Evolutionary conservation across 169 alveolate species (phyloP), one percentile per base, ranked within the genome.

Genomic region (Plasmodium sp.): DNA sequence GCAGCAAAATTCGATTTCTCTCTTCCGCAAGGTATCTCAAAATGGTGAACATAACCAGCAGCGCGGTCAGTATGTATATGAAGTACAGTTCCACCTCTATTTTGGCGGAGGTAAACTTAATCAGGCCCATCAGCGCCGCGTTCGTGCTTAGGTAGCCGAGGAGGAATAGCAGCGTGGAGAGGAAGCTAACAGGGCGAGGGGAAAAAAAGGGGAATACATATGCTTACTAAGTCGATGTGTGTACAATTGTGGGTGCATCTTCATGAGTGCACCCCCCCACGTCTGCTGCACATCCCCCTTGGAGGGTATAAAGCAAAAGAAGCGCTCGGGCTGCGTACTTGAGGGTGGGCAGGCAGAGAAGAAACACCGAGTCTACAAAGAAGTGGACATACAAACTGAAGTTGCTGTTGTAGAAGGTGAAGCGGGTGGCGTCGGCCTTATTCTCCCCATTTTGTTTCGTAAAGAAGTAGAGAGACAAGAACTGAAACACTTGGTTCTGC

Each of bases 401-500:
- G 18, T 81, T 88, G 94, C 51, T 79, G 56, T 88, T 81, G 74
- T 88, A 88, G 9, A 18, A 2, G 36, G 31, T 31, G 9, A 88
- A 39, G 12, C 56, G 82, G 51, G n/a, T 18, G 34, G 39, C 1
- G 12, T n/a, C 83, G 31, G 14, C 74, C 36, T 80, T 88, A 27
- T 5, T 41, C 73, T 16, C 77, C 48, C 67, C 83, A 74, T 79
- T 80, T 67, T 80, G 36, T 74, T 88, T 88, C 22, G 94, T 79
- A 88, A 79, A 88, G 7, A 88, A 80, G 58, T 88, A 88, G 33
- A 88, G 54, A 67, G 91, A 88, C 54, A 88, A 33, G 67, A 88
- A 88, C 41, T 88, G 94, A 80, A 88, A 80, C 27, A 88, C 51
- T 71, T 88, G 94, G 62, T 88, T 88, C 94, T 88, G 54, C 16